Evolutionary conservation across 2,329 filamentous ascomycete genomes (phyloP), one percentile per base, ranked within the genome.

Genomic region (Colletotrichum gigasporum): DNA sequence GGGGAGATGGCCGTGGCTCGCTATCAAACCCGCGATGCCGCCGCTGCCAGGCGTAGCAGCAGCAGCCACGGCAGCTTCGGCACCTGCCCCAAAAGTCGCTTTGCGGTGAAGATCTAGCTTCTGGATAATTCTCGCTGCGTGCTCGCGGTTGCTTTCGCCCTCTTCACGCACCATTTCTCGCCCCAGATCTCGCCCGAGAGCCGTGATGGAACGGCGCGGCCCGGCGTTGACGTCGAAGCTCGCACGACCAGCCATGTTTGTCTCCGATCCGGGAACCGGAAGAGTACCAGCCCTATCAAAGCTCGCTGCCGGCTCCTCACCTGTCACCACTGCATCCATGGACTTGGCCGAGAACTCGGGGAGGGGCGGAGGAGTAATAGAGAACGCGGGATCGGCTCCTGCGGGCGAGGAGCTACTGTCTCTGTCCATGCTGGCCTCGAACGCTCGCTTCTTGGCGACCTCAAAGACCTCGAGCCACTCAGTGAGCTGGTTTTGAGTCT

Each of bases 401-500:
- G 84, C 83, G 5, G 82, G 78, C 4, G 85, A 73, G 2, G 80
- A 75, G 20, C 76, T 79, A 58, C 75, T 81, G 50, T 83, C 83
- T 52, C 83, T 80, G 30, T 82, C 83, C 68, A 88, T 85, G 71
- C 83, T 90, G 14, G 85, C 90, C 74, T 98, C 93, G 48, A 99
- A 87, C 0, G 95, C 95, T 73, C 91, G 93, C 70, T 94, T 93
- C 79, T 99, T 99, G 55, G 95, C 94, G 14, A 94, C 88, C 70
- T 99, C 95, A 71, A 99, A 97, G 0, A 95, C 90, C 68, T 92
- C 89, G 58, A 99, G 89, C 96, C 96, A 99, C 71, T 97, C 92
- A 63, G 92, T 94, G n/a, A 99, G 85, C 74, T 98, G 93, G 51
- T 82, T 83, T 75, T 99, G 96, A 0, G 93, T 97, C 75, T 99